Conservation (phyloP, 1,284 basidiomycete genomes). For the Sanghuangporus weigelae region DNA sequence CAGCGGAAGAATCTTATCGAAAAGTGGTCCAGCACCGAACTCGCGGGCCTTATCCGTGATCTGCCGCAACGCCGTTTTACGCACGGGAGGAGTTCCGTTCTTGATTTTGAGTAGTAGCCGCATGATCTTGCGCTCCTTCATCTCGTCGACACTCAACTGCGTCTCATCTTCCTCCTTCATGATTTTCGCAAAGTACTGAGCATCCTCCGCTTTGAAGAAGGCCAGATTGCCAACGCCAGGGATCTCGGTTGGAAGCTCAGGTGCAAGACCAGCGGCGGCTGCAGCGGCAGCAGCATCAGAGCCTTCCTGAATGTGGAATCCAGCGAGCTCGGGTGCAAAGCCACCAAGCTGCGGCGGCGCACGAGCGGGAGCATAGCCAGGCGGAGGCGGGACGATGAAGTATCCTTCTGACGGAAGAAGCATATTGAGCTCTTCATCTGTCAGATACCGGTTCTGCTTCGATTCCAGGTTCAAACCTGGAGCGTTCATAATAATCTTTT, state of each 20-base stretch:
- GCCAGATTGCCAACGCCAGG: slow-evolving; percentile 96
- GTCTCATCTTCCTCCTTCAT: slow-evolving; percentile 94
- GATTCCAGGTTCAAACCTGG: slow-evolving; percentile 83
- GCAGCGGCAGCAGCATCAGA: slow-evolving; percentile 83
- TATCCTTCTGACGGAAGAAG: slow-evolving; percentile 88
- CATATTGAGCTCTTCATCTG: slow-evolving; percentile 93
- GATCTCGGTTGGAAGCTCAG: slow-evolving; percentile 97
- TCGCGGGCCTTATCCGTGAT: slow-evolving; percentile 99
- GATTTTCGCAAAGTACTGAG: slow-evolving; percentile 97
- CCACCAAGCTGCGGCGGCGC: slow-evolving; percentile 69
- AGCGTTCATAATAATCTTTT: slow-evolving; percentile 79
- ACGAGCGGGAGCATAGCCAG: slow-evolving; percentile 85
- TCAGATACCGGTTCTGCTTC: slow-evolving; percentile 90
- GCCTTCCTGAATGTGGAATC: slow-evolving; percentile 96
- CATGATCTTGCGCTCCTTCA: slow-evolving; percentile 99
- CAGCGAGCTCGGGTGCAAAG: slow-evolving; percentile 67
- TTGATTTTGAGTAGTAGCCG: slow-evolving; percentile 99
- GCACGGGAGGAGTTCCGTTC: slow-evolving; percentile 97
- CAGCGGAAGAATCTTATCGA: slow-evolving; percentile 97
- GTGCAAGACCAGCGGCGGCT: slow-evolving; percentile 86
- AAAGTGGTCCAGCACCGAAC: slow-evolving; percentile 97
- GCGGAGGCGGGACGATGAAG: slow-evolving; percentile 87
- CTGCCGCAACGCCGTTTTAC: slow-evolving; percentile 95
- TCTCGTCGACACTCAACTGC: slow-evolving; percentile 93
- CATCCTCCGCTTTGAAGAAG: slow-evolving; percentile 98